Evolutionary conservation across 495 filamentous ascomycete genomes (phyloP), one percentile per base, ranked within the genome.

Genomic region (Annulohypoxylon moriforme): DNA sequence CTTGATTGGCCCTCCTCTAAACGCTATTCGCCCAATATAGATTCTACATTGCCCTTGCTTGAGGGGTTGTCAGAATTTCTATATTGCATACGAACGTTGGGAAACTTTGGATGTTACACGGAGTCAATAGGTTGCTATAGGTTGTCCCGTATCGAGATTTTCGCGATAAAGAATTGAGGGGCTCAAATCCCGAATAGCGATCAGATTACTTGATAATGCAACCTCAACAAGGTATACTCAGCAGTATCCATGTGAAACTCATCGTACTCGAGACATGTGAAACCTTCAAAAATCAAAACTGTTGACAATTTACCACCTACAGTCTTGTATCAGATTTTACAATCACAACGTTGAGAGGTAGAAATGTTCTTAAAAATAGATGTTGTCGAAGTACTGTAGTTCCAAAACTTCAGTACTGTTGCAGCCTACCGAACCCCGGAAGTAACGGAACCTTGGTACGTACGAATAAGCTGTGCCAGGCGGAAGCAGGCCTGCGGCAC

Each of bases 1-100:
- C 18, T 33, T 63, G 57, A 69, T 73, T 73, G 66, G 71, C 29
- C 57, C 60, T 69, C 2, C 29, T 61, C 61, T 69, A 73, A 50
- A 55, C 71, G 71, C 70, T 49, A 31, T 18, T 25, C 63, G 44
- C 25, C 33, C 57, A 50, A 66, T 34, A 47, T 57, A 61, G 60
- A 40, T 18, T 60, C 16, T 52, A 27, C 24, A 34, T 20, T 13
- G 47, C 71, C 66, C 71, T 69, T 73, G 59, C 71, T 59, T 66
- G 57, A 59, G 22, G 22, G 46, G 50, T 18, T 46, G 61, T 20
- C 7, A 42, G 33, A 53, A 20, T 63, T 59, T 16, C 25, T 33
- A 52, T 44, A 34, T 36, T 27, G 25, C 25, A 68, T 62, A 49
- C 57, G 31, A 57, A 46, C 47, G 34, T 14, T 22, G 22, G 31